Conservation (phyloP, 495 filamentous ascomycete genomes). For the Pyrenula aspistea region DNA sequence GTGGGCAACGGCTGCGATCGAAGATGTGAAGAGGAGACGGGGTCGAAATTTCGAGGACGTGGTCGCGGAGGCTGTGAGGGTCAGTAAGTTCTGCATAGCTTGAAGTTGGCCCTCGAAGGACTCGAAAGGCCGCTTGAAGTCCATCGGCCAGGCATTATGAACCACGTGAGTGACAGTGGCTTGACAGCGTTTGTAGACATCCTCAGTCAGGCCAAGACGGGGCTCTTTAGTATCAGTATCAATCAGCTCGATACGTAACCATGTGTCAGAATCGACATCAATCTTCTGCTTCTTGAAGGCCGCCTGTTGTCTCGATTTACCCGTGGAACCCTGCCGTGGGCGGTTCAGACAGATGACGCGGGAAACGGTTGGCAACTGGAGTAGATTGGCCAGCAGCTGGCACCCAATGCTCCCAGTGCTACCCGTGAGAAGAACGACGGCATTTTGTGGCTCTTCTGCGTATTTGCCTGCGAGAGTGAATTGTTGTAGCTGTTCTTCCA, state of each 20-base stretch:
- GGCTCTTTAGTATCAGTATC: not conserved
- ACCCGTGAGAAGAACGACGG: conserved; percentile 20
- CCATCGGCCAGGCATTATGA: conserved; percentile 30
- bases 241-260: conserved; percentile 9
- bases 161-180: conserved; percentile 21
- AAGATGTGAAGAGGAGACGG: conserved; percentile 11
- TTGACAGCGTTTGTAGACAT: conserved; percentile 1
- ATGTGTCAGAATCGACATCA: conserved; percentile 2
- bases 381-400: conserved; percentile 12
- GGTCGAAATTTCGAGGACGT: not conserved
- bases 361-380: not conserved
- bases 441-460: not conserved
- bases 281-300: conserved; percentile 6
- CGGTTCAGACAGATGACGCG: conserved; percentile 16
- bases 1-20: conserved; percentile 13
- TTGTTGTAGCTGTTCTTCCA: not conserved
- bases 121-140: conserved; percentile 14
- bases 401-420: conserved; percentile 21
- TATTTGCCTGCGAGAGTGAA: not conserved
- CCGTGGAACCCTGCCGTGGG: not conserved
- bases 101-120: conserved; percentile 20
- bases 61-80: conserved; percentile 6
- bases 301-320: not conserved
- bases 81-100: conserved; percentile 17
- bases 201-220: conserved; percentile 2